These are phyloP conservation scores for Coemansia sp. DNA, from an alignment of 192 early-diverging fungal species.

Conservation along the genomic window DNA sequence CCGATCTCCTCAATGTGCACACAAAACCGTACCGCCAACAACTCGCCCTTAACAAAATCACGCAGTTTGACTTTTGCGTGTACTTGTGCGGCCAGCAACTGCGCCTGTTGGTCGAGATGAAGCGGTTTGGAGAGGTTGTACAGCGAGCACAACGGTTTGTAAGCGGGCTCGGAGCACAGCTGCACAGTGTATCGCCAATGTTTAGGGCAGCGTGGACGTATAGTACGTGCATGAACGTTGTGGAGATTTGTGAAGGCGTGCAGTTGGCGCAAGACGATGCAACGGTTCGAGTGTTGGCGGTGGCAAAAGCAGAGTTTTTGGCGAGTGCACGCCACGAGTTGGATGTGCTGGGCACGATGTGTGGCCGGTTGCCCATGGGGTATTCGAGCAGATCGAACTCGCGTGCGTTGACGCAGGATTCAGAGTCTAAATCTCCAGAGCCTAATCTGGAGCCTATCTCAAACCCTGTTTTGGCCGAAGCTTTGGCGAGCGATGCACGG, in stretches of 20 bases:
- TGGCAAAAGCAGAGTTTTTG: constrained; percentile 53
- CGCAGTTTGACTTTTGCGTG: constrained; percentile 94
- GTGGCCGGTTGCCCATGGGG: constrained; percentile 15
- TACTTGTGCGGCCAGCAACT: constrained; percentile 95
- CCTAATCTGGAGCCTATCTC: constrained; percentile 12
- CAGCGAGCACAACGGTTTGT: constrained; percentile 45
- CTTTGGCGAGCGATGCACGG: constrained; percentile 32
- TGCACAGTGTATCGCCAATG: constrained; percentile 37
- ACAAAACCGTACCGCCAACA: constrained; percentile 82
- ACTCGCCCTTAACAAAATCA: constrained; percentile 87
- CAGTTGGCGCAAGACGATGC: constrained; percentile 12
- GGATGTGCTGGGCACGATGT: constrained; percentile 42
- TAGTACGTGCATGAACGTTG: constrained; percentile 46
- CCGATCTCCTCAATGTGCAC: constrained; percentile 72
- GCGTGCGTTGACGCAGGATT: background rate
- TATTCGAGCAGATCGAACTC: constrained; percentile 18
- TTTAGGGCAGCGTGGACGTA: constrained; percentile 53
- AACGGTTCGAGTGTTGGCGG: constrained; percentile 19
- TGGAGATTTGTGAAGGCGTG: constrained; percentile 51
- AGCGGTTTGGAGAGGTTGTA: constrained; percentile 47
- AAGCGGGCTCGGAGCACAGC: constrained; percentile 22
- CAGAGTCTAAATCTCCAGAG: background rate
- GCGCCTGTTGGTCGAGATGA: constrained; percentile 68
- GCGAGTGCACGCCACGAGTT: constrained; percentile 45
- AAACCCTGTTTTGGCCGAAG: constrained; percentile 49